These are phyloP conservation scores for Xylariales sp. DNA, from an alignment of 2,329 filamentous ascomycete species.

Conservation along the genomic window DNA sequence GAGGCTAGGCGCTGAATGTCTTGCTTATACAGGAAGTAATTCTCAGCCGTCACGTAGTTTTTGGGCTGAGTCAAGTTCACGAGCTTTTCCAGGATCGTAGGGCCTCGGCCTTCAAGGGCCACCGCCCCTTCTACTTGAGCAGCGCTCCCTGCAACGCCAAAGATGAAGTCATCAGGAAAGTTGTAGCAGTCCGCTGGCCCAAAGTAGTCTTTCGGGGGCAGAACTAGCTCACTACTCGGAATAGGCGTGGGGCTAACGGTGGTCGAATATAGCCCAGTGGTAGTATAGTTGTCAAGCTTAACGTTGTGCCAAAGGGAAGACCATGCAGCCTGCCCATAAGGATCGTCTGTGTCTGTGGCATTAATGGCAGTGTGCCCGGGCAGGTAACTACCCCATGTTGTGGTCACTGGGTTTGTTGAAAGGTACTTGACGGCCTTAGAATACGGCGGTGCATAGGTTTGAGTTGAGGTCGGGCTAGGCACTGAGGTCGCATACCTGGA, in stretches of 20 bases:
- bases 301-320: constrained; percentile 28
- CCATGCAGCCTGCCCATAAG: constrained; percentile 28
- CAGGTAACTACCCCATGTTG: constrained; percentile 9
- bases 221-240: constrained; percentile 64
- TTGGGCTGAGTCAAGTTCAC: constrained; percentile 42
- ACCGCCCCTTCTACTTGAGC: constrained; percentile 60
- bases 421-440: constrained; percentile 9
- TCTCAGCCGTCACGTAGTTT: constrained; percentile 58
- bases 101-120: constrained; percentile 57
- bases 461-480: constrained; percentile 15
- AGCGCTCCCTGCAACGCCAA: constrained; percentile 62
- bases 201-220: constrained; percentile 58
- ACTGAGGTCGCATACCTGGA: constrained; percentile 17
- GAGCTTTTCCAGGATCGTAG: constrained; percentile 58
- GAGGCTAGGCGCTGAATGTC: constrained; percentile 64
- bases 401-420: background rate
- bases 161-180: constrained; percentile 61
- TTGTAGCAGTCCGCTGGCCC: constrained; percentile 55
- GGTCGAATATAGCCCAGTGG: constrained; percentile 49
- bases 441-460: constrained; percentile 14
- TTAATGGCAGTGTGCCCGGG: background rate
- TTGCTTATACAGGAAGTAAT: constrained; percentile 68
- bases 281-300: constrained; percentile 19
- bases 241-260: constrained; percentile 67
- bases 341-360: constrained; percentile 22